phyloP scores from a whole-genome alignment of 352 stramenopile species.

The Phytophthora brassicae region DNA sequence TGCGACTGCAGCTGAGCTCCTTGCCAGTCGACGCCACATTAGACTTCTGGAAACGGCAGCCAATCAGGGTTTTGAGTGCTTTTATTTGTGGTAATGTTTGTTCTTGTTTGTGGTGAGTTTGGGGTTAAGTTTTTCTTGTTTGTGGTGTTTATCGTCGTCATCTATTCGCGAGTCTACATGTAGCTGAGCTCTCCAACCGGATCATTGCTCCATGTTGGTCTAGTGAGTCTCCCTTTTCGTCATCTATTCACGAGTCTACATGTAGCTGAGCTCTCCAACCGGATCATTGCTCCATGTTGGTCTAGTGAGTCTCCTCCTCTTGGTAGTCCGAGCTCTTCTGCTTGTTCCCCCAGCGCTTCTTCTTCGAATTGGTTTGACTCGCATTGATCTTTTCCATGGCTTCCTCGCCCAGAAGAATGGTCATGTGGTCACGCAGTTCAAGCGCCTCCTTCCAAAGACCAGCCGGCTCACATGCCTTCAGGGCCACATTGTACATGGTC shows the following conservation, averaged over 20 bases:
- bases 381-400: conserved; percentile 31
- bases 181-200: too few species aligned
- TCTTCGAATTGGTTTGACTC: conserved; percentile 9
- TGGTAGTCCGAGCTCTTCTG: conserved; percentile 21
- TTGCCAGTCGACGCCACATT: conserved; percentile 25
- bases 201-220: too few species aligned
- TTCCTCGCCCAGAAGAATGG: conserved; percentile 41
- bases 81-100: too few species aligned
- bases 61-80: conserved; percentile 15
- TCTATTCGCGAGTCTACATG: too few species aligned
- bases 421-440: conserved; percentile 47
- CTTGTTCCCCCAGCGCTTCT: conserved; percentile 23
- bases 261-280: too few species aligned
- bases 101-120: too few species aligned
- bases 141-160: background rate
- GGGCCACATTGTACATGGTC: conserved; percentile 57
- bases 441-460: conserved; percentile 68
- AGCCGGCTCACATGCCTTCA: conserved; percentile 50
- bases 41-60: conserved; percentile 4
- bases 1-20: conserved; percentile 7
- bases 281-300: background rate
- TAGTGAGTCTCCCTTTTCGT: too few species aligned
- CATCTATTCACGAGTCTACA: too few species aligned
- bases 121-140: too few species aligned
- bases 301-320: conserved; percentile 25